Percentiles rank a stretch among this genome's conserved stretches.
Conservation (phyloP, 2,329 filamentous ascomycete species). For the Phyllosticta ampelicida region DNA sequence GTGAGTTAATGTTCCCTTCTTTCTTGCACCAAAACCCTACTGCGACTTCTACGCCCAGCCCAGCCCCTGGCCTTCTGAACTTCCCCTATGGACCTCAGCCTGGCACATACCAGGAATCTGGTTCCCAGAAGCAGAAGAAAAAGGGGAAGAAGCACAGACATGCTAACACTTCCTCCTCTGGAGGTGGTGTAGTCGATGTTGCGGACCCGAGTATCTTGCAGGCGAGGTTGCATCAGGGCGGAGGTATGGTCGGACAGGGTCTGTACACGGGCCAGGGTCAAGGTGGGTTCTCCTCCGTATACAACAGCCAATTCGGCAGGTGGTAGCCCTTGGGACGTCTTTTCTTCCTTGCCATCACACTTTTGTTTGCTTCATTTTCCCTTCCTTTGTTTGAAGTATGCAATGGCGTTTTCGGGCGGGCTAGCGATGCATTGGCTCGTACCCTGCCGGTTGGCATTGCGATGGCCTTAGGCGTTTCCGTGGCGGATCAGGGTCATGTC, state of each 20-base stretch:
- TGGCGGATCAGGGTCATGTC: slow-evolving; percentile 9
- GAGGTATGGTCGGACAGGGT: slow-evolving; percentile 70
- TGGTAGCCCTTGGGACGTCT: slow-evolving; percentile 24
- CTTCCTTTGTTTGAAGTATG: slow-evolving; percentile 20
- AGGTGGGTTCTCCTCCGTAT: slow-evolving; percentile 93
- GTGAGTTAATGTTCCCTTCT: slow-evolving; percentile 96
- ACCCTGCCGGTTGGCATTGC: slow-evolving; percentile 21
- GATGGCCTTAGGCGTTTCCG: slow-evolving; percentile 28
- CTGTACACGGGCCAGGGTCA: slow-evolving; percentile 75
- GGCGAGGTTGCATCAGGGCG: slow-evolving; percentile 88
- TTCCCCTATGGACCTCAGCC: slow-evolving; percentile 82
- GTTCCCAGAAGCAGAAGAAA: slow-evolving; percentile 93
- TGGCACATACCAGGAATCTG: slow-evolving; percentile 81
- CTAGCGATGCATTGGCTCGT: slow-evolving; percentile 29
- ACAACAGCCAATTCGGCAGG: slow-evolving; percentile 37
- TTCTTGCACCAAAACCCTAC: slow-evolving; percentile 80
- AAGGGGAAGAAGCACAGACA: slow-evolving; percentile 99
- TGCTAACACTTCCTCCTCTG: slow-evolving; percentile 99
- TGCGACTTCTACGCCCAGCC: slow-evolving; percentile 71
- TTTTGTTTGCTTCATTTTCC: slow-evolving; percentile 18
- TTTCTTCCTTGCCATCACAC: slow-evolving; percentile 14
- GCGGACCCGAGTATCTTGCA: slow-evolving; percentile 99
- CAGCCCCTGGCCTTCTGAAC: slow-evolving; percentile 82
- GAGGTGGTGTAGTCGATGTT: slow-evolving; percentile 99
- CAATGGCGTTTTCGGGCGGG: slow-evolving; percentile 26